Evolutionary conservation across 1,284 basidiomycete species (phyloP), one percentile per base, ranked within the genome.

Genomic region (Hymenochaete sp.): DNA sequence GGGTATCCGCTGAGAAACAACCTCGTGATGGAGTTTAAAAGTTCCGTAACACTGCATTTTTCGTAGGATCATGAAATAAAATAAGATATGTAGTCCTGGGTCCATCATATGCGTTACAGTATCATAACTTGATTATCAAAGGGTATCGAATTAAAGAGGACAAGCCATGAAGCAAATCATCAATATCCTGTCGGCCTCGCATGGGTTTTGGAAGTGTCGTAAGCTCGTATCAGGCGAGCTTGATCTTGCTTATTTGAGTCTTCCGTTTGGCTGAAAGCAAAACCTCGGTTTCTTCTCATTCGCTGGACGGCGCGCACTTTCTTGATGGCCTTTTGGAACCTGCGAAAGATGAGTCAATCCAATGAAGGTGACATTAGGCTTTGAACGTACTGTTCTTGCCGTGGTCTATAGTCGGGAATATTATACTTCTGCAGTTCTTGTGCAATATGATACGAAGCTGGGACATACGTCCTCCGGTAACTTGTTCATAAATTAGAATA

Each of bases 361-460:
- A 40, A n/a, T 24, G 40, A 26, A 38, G 44, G n/a, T 43, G 38
- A 26, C 42, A 42, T 24, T n/a, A n/a, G n/a, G n/a, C n/a, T n/a
- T n/a, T n/a, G 38, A 26, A 77, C 85, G 58, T 58, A 90, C 81
- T 98, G 95, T 64, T 96, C 95, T 67, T 98, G 95, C 47, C 95
- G 75, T 1, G 96, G 96, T 35, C 96, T 73, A 62, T 98, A 97
- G 61, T 99, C 96, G 7, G 93, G 92, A 51, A 97, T 82, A 61
- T 97, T 96, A 70, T 96, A 97, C 67, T 97, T 97, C 65, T 93
- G 91, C 14, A 90, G 69, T 64, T 98, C 96, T 61, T 98, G 95
- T 0, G 95, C 93, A 53, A 98, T 92, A 62, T 99, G 95, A 63
- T 98, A 98, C 13, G 92, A 82, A 38, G 81, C 74, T 1, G 96